A percentile compares a stretch with the other conserved stretches of the same genome.
Evolutionary conservation across 140 eudicot genomes (phyloP).

Genomic region (Erigeron philadelphicus): DNA sequence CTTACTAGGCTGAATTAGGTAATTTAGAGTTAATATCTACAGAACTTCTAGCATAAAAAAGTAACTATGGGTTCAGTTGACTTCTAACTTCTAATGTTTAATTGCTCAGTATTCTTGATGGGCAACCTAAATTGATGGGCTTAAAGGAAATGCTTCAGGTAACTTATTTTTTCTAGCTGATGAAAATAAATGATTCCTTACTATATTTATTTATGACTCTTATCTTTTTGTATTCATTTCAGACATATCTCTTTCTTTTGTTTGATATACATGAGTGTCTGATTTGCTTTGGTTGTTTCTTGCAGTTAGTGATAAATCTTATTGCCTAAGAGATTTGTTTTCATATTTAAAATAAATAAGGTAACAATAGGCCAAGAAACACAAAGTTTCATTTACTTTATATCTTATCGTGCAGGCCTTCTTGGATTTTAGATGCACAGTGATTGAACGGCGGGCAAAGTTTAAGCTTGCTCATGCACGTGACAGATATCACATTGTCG

Average conservation of each 20-base stretch:
- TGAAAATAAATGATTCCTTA: constrained; percentile 2
- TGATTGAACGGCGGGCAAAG: constrained; percentile 75
- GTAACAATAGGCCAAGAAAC: not conserved
- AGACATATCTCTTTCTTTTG: not conserved
- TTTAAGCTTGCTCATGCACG: constrained; percentile 75
- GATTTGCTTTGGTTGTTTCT: no score
- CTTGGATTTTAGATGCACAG: constrained; percentile 90
- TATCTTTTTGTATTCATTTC: constrained; percentile 19
- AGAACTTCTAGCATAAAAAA: not conserved
- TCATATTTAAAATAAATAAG: not conserved
- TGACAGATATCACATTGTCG: constrained; percentile 77
- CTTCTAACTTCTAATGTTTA: constrained; percentile 19
- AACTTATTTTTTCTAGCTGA: constrained; percentile 17
- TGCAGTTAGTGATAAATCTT: not conserved
- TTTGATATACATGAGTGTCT: no score
- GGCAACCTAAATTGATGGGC: constrained; percentile 94
- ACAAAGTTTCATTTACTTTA: constrained; percentile 5
- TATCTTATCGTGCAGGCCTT: constrained; percentile 56
- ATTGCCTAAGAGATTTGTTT: not conserved
- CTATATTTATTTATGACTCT: not conserved
- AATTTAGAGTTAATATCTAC: not conserved
- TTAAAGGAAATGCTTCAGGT: constrained; percentile 91
- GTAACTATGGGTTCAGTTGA: not conserved
- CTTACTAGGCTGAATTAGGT: not conserved
- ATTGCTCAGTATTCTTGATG: constrained; percentile 63